Conservation (phyloP, 352 stramenopile genomes). For the Globisporangium canariense region DNA sequence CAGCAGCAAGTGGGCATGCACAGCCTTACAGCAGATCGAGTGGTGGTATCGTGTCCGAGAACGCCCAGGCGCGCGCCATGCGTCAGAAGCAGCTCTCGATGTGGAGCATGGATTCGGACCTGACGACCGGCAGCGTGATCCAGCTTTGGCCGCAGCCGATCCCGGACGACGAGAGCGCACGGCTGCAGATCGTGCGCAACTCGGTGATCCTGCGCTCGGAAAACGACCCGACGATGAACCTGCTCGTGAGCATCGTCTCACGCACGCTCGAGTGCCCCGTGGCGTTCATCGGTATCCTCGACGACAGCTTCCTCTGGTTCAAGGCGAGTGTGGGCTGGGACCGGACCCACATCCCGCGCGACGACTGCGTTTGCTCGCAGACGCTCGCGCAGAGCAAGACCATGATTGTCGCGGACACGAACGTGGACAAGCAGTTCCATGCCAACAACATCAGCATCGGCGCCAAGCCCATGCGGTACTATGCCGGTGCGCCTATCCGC, state of each 20-base stretch:
- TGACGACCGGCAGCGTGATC: constrained; percentile 58
- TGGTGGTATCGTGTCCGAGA: neutral
- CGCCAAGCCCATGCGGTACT: constrained; percentile 50
- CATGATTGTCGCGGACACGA: constrained; percentile 63
- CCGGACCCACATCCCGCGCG: constrained; percentile 43
- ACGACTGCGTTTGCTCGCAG: constrained; percentile 54
- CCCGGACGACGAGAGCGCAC: constrained; percentile 40
- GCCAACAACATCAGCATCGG: constrained; percentile 44
- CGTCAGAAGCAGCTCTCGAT: constrained; percentile 46
- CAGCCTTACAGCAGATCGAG: neutral
- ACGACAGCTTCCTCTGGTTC: constrained; percentile 53
- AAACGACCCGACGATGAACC: constrained; percentile 68
- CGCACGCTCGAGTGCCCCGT: constrained; percentile 62
- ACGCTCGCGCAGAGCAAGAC: constrained; percentile 44
- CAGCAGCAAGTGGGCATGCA: neutral
- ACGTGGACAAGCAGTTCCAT: constrained; percentile 65
- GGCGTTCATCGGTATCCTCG: constrained; percentile 66
- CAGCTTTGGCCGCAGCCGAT: constrained; percentile 59
- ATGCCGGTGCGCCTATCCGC: constrained; percentile 54
- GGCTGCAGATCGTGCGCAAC: constrained; percentile 48
- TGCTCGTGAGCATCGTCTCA: constrained; percentile 67
- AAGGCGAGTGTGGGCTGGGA: constrained; percentile 70
- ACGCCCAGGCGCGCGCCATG: neutral
- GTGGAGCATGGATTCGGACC: constrained; percentile 55
- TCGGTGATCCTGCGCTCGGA: constrained; percentile 45